Evolutionary conservation across 108 stramenopile species (phyloP), one percentile per base, ranked within the genome.

Genomic region (Fistulifera pelliculosa): DNA sequence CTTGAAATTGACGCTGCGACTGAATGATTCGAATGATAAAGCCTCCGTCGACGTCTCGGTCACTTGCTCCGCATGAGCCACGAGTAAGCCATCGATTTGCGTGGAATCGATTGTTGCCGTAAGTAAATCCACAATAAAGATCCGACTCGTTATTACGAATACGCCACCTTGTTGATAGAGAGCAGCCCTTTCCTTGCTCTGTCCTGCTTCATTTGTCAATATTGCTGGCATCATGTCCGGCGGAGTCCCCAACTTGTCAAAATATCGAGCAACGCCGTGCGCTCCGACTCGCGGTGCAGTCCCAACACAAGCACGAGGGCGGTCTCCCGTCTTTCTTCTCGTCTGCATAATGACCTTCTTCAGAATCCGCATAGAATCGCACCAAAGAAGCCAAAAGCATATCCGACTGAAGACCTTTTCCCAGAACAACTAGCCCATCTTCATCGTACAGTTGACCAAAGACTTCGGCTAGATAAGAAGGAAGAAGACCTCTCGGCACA

Each of bases 91-190:
- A 27, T 82, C 86, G 28, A 98, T 86, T 25, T 81, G 71, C 5
- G 57, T 71, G 31, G 87, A 40, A 14, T 62, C 60, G 0, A 87
- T 63, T n/a, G 62, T 80, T 12, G 83, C 69, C 52, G 72, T 90
- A 22, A 99, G 69, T 24, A 99, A 70, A 59, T 99, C 98, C 8
- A 97, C 93, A 69, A 99, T 94, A 23, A 97, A 68, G 42, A 99
- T 97, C 0, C 98, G 87, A 41, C 83, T 85, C 2, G 98, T 98
- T 12, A 98, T 85, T 43, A 94, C 56, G 56, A 80, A 76, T 2
- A 76, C 60, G 12, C 79, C 78, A 26, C 78, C 78, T 41, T 49
- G 61, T 28, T 55, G 27, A 47, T 74, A 79, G 38, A 67, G 14
- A 18, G 44, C 61, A 26, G 58, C 65, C 21, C 90, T 76, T 54